Conservation (phyloP, 139 green algal species). For the Zygnema cylindricum region DNA sequence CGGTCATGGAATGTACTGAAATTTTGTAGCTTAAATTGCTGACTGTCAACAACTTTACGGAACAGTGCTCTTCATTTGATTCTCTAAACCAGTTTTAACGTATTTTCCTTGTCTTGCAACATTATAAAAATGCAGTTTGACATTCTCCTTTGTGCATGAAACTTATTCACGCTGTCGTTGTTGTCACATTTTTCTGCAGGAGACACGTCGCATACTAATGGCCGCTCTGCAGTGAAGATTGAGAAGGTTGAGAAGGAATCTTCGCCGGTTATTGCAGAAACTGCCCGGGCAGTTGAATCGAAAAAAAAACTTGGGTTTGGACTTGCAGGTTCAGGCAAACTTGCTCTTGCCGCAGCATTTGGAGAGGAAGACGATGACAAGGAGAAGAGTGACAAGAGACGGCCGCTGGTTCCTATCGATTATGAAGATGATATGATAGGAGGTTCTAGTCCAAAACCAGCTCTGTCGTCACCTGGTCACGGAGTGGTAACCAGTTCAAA, state of each 20-base stretch:
- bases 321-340: conserved; percentile 9
- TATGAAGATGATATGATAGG: conserved; percentile 76
- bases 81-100: too few relatives aligned
- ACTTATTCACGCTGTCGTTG: too few relatives aligned
- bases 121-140: too few relatives aligned
- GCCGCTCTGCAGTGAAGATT: neutral
- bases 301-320: conserved; percentile 7
- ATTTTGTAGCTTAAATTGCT: too few relatives aligned
- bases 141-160: too few relatives aligned
- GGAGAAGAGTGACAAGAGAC: conserved; percentile 60
- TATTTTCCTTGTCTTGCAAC: too few relatives aligned
- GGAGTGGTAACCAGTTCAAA: neutral
- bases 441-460: neutral
- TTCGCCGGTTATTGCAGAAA: neutral
- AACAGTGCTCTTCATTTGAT: too few relatives aligned
- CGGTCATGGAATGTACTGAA: too few relatives aligned
- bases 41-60: too few relatives aligned
- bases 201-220: too few relatives aligned
- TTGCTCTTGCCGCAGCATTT: neutral
- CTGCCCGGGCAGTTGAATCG: neutral
- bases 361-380: conserved; percentile 34
- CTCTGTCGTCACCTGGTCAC: neutral
- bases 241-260: neutral
- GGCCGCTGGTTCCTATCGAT: conserved; percentile 76
- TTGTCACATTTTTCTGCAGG: too few relatives aligned